A percentile compares a stretch with the other conserved stretches of the same genome.
Evolutionary conservation across 352 stramenopile genomes (phyloP).

Genomic region (Hyaloperonospora arabidopsidis): DNA sequence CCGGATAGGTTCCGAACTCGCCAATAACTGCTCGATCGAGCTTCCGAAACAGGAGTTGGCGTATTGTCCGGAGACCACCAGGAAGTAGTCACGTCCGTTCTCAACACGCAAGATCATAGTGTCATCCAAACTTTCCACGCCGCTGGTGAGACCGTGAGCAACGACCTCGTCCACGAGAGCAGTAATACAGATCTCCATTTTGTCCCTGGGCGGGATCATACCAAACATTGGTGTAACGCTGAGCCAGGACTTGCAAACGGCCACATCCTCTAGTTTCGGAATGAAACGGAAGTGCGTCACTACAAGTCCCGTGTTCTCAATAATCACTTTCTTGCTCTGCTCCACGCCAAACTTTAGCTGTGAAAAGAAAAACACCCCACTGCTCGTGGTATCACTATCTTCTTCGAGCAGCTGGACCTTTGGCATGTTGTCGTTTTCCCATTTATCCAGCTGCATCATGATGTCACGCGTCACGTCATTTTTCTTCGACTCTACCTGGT

Average conservation of each 20-base stretch:
- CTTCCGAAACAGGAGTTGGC: slow-evolving; percentile 92
- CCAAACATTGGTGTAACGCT: slow-evolving; percentile 82
- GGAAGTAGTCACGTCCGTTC: slow-evolving; percentile 94
- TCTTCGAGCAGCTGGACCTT: slow-evolving; percentile 80
- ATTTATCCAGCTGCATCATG: slow-evolving; percentile 91
- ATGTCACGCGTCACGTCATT: slow-evolving; percentile 89
- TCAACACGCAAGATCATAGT: slow-evolving; percentile 95
- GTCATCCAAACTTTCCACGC: slow-evolving; percentile 91
- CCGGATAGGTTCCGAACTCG: slow-evolving; percentile 84
- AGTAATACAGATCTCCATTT: slow-evolving; percentile 86
- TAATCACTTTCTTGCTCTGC: slow-evolving; percentile 50
- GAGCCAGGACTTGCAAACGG: slow-evolving; percentile 91
- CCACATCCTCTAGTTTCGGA: slow-evolving; percentile 77
- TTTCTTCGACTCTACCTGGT: slow-evolving; percentile 88
- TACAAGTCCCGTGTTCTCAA: slow-evolving; percentile 90
- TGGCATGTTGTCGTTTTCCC: slow-evolving; percentile 94
- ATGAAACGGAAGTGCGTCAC: slow-evolving; percentile 93
- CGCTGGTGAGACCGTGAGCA: slow-evolving; percentile 84
- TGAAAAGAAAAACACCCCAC: slow-evolving; percentile 52
- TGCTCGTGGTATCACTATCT: slow-evolving; percentile 35
- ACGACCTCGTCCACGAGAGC: slow-evolving; percentile 86
- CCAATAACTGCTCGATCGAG: slow-evolving; percentile 91
- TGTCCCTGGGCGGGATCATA: slow-evolving; percentile 79
- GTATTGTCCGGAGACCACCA: slow-evolving; percentile 90
- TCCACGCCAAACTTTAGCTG: slow-evolving; percentile 58